Evolutionary conservation across 768 basidiomycete species (phyloP), one percentile per base, ranked within the genome.

Genomic region (Udeniomyces megalosporus): DNA sequence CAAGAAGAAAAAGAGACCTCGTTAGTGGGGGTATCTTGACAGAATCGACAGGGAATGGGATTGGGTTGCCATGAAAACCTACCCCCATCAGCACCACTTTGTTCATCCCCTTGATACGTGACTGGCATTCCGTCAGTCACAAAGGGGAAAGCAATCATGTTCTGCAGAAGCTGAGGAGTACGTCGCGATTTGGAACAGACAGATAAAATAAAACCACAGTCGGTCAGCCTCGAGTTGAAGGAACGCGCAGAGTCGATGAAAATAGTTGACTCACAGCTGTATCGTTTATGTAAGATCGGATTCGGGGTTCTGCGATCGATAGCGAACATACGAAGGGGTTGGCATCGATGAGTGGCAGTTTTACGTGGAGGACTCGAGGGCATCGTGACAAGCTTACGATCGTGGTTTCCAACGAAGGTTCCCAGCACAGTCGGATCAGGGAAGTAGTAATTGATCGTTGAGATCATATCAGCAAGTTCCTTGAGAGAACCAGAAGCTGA

Each of bases 381-480:
- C 2, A 1, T 44, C 56, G 48, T n/a, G n/a, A n/a, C n/a, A n/a
- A n/a, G n/a, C n/a, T n/a, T n/a, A n/a, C n/a, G n/a, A 42, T 64
- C 62, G 20, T 58, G 57, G 44, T 64, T 64, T 29, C 46, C 70
- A 52, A 71, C 58, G 64, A 74, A 74, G 26, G 45, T 66, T 2
- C 74, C 74, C 8, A 72, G 60, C 46, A 73, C 54, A 1, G 70
- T 72, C 4, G 71, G 66, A 62, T 74, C 74, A n/a, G 42, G 48
- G 66, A 72, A 73, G 51, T 53, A 63, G 49, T 45, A 60, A 56
- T 68, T 68, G 48, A 73, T 59, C 4, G 67, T 62, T 2, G 42
- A 48, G 24, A 69, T 65, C 70, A 72, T 72, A 20, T 64, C 57
- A 38, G 67, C 54, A 24, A 74, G 66, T 10, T 68, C 68, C 12